Evolutionary conservation across 805 yeast genomes (phyloP), one percentile per base, ranked within the genome.

Genomic region (Starmerella sirachaensis): DNA sequence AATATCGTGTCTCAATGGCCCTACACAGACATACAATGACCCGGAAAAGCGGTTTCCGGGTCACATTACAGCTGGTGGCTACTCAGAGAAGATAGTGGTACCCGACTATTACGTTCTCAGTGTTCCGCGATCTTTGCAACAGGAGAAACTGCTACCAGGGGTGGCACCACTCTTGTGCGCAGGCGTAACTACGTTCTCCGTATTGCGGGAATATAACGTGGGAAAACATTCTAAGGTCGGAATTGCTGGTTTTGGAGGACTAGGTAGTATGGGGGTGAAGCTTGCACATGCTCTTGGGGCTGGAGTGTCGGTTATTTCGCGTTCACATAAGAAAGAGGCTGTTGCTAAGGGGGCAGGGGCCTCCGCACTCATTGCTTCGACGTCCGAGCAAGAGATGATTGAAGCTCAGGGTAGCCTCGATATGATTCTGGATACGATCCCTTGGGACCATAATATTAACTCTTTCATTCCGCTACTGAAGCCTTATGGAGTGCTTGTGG

Each of bases 151-250:
- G 16, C 31, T 42, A 31, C 70, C 65, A 27, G 61, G 65, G 22
- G 83, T 73, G 20, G 84, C 84, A 3, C 85, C 86, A 37, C 62
- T 79, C 61, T 61, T 78, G 61, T 79, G 88, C 64, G 88, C 83
- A 42, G 88, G 88, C 41, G 62, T 76, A 53, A 78, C 88, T 11
- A 76, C 72, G 11, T 78, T 63, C 62, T 70, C 82, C 8, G 86
- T 86, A 36, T 58, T 79, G 48, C 62, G 52, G 36, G 59, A 63
- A 54, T 62, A 63, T 39, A 67, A 66, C 28, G 63, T 61, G 48
- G 70, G 67, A 40, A 64, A 66, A 32, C 72, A 72, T 37, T 62
- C 62, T 44, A 67, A 60, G 35, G 76, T 75, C 36, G 81, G 77
- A 33, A 57, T 75, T 40, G 66, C 69, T 41, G 80, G 80, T 38